These are phyloP conservation scores for Cyclostephanos invisitatus DNA, from an alignment of 108 stramenopile genomes.

Conservation along the genomic window DNA sequence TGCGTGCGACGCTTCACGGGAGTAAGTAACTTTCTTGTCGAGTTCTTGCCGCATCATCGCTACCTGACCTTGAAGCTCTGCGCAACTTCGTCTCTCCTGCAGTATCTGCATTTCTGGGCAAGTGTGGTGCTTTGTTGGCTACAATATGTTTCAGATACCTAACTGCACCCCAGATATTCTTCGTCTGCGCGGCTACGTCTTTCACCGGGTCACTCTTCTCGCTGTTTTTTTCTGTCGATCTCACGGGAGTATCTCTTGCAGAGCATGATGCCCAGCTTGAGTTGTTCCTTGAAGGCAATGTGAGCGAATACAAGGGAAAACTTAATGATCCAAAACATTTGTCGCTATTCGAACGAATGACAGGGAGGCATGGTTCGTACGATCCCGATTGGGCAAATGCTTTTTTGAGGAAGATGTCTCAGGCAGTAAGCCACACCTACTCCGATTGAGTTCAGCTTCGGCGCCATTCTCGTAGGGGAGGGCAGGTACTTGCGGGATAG, in stretches of 20 bases:
- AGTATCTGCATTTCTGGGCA: slow-evolving; percentile 33
- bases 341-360: slow-evolving; percentile 23
- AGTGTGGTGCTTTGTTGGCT: slow-evolving; percentile 27
- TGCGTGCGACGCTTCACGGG: slow-evolving; percentile 30
- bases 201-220: slow-evolving; percentile 21
- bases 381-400: slow-evolving; percentile 24
- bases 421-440: background rate
- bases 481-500: too few species aligned
- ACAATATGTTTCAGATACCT: slow-evolving; percentile 17
- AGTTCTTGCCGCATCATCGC: background rate
- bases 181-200: background rate
- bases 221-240: slow-evolving; percentile 27
- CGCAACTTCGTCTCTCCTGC: background rate
- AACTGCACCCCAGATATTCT: slow-evolving; percentile 23
- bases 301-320: slow-evolving; percentile 27
- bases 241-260: slow-evolving; percentile 26
- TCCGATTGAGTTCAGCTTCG: background rate
- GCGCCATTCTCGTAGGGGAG: background rate
- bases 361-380: slow-evolving; percentile 26
- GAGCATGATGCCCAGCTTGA: slow-evolving; percentile 42
- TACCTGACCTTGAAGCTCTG: background rate
- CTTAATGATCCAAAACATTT: slow-evolving; percentile 29
- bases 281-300: slow-evolving; percentile 32
- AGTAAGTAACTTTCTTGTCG: background rate
- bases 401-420: background rate